Evolutionary conservation across 1,139 yeast species (phyloP).

Genomic region (Debaryomyces sp.): DNA sequence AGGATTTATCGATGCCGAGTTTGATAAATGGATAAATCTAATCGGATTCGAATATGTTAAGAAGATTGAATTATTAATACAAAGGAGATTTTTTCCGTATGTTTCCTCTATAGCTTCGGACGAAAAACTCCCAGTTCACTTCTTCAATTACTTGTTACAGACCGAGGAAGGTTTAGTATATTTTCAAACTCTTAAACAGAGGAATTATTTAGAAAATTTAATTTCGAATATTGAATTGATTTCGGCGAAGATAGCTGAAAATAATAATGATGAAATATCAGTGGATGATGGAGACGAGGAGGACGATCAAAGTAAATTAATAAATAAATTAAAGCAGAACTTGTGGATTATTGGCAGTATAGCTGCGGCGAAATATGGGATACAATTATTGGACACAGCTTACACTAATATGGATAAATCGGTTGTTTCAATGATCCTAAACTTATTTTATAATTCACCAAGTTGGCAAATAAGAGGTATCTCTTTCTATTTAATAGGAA

Average conservation of each 20-base stretch:
- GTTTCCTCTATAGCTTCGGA: slow-evolving; percentile 11
- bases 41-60: slow-evolving; percentile 26
- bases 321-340: slow-evolving; percentile 58
- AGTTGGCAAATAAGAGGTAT: slow-evolving; percentile 72
- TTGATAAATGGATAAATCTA: slow-evolving; percentile 31
- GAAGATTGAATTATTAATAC: slow-evolving; percentile 26
- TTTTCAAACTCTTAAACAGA: slow-evolving; percentile 29
- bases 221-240: slow-evolving; percentile 24
- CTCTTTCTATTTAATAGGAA: slow-evolving; percentile 77
- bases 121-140: slow-evolving; percentile 57
- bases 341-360: slow-evolving; percentile 89
- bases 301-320: neutral
- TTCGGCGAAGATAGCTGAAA: slow-evolving; percentile 11
- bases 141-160: slow-evolving; percentile 76
- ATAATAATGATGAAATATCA: slow-evolving; percentile 4
- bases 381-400: slow-evolving; percentile 64
- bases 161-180: slow-evolving; percentile 75
- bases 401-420: slow-evolving; percentile 53
- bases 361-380: slow-evolving; percentile 70
- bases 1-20: slow-evolving; percentile 36
- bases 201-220: slow-evolving; percentile 29
- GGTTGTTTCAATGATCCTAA: slow-evolving; percentile 53
- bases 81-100: slow-evolving; percentile 31
- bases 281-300: slow-evolving; percentile 4
- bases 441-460: slow-evolving; percentile 43